Conservation (phyloP, 2,329 filamentous ascomycete species). For the Aspergillus puulaauensis region DNA sequence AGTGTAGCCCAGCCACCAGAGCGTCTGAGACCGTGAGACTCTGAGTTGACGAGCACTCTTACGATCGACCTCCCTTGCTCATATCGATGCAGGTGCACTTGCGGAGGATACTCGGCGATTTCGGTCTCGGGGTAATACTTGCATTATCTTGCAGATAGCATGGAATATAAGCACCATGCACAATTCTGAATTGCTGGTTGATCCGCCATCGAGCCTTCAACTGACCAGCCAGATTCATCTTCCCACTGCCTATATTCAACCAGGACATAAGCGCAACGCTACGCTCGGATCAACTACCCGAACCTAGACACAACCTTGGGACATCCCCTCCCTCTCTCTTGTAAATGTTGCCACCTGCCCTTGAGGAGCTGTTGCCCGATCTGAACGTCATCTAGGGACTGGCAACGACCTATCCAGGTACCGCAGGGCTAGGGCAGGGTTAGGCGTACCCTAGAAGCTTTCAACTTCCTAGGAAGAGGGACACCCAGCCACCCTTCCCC, state of each 20-base stretch:
- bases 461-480: background rate
- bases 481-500: background rate
- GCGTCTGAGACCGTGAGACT: no score
- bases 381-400: background rate
- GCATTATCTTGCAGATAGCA: background rate
- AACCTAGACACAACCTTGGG: background rate
- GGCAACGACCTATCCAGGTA: background rate
- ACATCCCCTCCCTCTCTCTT: background rate
- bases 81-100: background rate
- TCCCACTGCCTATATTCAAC: background rate
- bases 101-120: background rate
- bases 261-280: background rate
- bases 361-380: background rate
- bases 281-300: background rate
- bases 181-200: background rate
- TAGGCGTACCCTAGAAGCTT: background rate
- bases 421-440: background rate
- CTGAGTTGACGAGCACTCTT: background rate
- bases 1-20: background rate
- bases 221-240: background rate
- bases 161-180: background rate
- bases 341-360: background rate
- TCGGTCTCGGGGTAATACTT: background rate
- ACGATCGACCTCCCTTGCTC: background rate
- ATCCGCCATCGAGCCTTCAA: no score